Base-by-base conservation (phyloP, 257 asterid genomes). In the Salvia splendens region DNA sequence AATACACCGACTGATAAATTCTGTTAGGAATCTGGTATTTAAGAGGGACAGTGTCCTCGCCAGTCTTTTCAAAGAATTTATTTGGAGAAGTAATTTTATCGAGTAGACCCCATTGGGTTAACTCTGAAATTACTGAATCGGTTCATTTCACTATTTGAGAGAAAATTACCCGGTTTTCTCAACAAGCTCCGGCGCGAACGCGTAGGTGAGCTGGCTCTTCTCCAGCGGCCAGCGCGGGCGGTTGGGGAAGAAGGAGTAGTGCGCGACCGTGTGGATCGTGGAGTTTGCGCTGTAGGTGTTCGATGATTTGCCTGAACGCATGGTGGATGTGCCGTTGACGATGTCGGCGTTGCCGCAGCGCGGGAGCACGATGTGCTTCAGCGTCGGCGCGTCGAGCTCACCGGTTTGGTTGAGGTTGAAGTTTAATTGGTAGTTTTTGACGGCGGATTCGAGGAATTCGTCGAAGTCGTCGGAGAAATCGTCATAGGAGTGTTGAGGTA, bases 281-380 rank as follows among this genome's bases (percentile, higher is more conserved):
- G 67, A 42, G 73, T 64, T 47, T 3, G 79, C 70, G 6, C 74
- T 71, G 72, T 49, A 54, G 11, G 58, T 2, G 46, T 15, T 40
- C 51, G 73, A 8, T 7, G 79, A 33, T 17, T 36, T 63, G 43
- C 87, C 82, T 4, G 78, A 74, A 0, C 53, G 77, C 96, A 88
- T 91, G 0, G 81, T 71, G 9, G 88, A 82, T 0, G 88, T 67
- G 8, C 91, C 96, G 61, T 91, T 88, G 28, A 83, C 79, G 24
- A 89, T 64, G 59, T 91, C 96, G 8, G 95, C 66, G 64, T 87
- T 87, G 12, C 97, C 96, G 60, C 97, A 91, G 56, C 97, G 73
- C 3, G 97, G 97, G 1, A 14, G 71, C 3, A 78, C 73, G 66
- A 91, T 74, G 66, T 79, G 89, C 1, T 74, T 64, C 24, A 88